Evolutionary conservation across 2,329 filamentous ascomycete genomes (phyloP).

Genomic region (Ceratocystis huliohia): DNA sequence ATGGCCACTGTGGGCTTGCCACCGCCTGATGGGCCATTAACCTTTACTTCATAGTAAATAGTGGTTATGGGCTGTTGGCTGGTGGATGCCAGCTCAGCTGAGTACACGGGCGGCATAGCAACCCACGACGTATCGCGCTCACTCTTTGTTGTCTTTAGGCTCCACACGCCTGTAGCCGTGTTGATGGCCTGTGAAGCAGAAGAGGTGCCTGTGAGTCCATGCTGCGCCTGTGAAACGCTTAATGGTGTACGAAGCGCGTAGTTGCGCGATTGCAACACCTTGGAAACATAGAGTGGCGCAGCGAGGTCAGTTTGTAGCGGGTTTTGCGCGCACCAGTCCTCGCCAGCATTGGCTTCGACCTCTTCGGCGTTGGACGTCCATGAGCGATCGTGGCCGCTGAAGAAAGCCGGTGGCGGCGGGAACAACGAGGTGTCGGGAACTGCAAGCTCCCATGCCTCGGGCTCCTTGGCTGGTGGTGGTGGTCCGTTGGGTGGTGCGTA

Average conservation of each 20-base stretch:
- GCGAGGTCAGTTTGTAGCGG: slow-evolving; percentile 43
- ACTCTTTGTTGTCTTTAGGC: slow-evolving; percentile 30
- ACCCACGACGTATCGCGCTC: slow-evolving; percentile 52
- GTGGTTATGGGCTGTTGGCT: slow-evolving; percentile 23
- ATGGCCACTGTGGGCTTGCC: slow-evolving; percentile 40
- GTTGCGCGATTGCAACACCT: slow-evolving; percentile 38
- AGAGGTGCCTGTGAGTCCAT: slow-evolving; percentile 36
- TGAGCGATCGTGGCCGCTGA: slow-evolving; percentile 49
- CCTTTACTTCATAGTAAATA: slow-evolving; percentile 60
- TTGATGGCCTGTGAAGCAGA: slow-evolving; percentile 30
- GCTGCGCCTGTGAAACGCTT: slow-evolving; percentile 26
- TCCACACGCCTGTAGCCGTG: slow-evolving; percentile 41
- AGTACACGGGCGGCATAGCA: slow-evolving; percentile 57
- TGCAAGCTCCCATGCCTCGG: slow-evolving; percentile 44
- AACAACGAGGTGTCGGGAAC: slow-evolving; percentile 62
- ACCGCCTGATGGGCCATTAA: slow-evolving; percentile 33
- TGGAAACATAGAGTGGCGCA: slow-evolving; percentile 24
- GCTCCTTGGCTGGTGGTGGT: slow-evolving; percentile 26
- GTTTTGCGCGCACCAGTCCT: slow-evolving; percentile 51
- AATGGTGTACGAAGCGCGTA: slow-evolving; percentile 33
- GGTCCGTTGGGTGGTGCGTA: slow-evolving; percentile 29
- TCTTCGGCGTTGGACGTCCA: slow-evolving; percentile 57
- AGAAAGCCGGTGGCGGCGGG: slow-evolving; percentile 58
- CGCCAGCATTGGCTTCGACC: slow-evolving; percentile 50
- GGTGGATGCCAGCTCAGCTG: slow-evolving; percentile 34